A percentile compares a stretch with the other conserved stretches of the same genome.
phyloP scores from a whole-genome alignment of 1,284 basidiomycete species.

The Sphaerobolus stellatus region DNA sequence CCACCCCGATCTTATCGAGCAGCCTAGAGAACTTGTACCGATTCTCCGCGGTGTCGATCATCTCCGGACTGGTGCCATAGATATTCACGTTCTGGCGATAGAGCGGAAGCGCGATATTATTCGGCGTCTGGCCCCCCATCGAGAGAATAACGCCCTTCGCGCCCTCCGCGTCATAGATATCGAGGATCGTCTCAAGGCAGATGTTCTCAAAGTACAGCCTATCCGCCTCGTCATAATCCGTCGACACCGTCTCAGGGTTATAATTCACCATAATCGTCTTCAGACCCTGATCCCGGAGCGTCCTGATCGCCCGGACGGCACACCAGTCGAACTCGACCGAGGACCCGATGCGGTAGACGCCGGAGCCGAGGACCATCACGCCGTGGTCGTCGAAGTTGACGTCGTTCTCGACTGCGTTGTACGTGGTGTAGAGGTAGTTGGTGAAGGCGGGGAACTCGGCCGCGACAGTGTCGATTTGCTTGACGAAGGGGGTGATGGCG shows the following conservation, averaged over 20 bases:
- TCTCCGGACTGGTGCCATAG: conserved; percentile 97
- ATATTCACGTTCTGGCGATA: conserved; percentile 97
- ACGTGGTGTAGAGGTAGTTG: conserved; percentile 98
- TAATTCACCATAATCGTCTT: conserved; percentile 99
- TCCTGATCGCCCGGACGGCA: conserved; percentile 95
- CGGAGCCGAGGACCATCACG: conserved; percentile 96
- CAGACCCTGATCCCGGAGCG: conserved; percentile 89
- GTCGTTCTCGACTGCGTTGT: conserved; percentile 94
- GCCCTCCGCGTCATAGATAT: conserved; percentile 93
- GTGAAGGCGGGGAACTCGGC: conserved; percentile 99
- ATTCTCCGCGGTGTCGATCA: conserved; percentile 99
- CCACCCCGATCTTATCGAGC: conserved; percentile 95
- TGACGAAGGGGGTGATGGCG: conserved; percentile 88
- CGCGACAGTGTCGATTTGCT: conserved; percentile 98
- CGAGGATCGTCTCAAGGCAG: conserved; percentile 92
- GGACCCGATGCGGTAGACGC: conserved; percentile 97
- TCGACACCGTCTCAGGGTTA: conserved; percentile 98
- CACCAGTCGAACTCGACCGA: conserved; percentile 99
- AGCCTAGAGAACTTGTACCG: conserved; percentile 99
- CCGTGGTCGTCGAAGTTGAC: conserved; percentile 87
- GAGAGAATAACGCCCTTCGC: conserved; percentile 92
- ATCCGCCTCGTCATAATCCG: conserved; percentile 99
- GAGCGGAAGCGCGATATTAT: conserved; percentile 95
- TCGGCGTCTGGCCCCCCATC: conserved; percentile 96
- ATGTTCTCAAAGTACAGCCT: conserved; percentile 99